Base-by-base conservation (phyloP, 2,329 filamentous ascomycete genomes). In the Ophiosphaerella korrae region DNA sequence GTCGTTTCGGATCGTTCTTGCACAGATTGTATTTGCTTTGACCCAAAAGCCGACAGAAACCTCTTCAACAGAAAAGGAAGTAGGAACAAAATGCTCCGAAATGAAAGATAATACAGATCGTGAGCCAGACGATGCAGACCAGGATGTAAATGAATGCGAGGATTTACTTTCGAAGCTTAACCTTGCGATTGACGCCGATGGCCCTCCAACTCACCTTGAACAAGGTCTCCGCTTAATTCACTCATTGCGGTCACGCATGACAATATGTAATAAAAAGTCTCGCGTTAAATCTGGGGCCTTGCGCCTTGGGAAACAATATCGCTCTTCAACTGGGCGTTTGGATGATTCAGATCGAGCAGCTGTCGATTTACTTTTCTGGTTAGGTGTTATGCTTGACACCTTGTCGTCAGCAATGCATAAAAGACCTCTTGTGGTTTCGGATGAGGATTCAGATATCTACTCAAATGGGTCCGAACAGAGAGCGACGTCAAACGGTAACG, bases 331-430 rank as follows among this genome's bases (percentile, higher is more conserved):
- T 5, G 59, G 62, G 26, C 52, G 53, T 5, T 57, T 75, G 11
- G 68, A 65, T 37, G 50, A 60, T 24, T 69, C 74, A 14, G 70
- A 79, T 64, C 68, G 70, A 14, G 70, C 76, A 9, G 84, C 83
- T 0, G 73, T 85, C 23, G 75, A 80, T 11, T 67, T 85, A 9
- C 60, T 85, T 2, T 84, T 81, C 59, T 85, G 83, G 83, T 70
- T 85, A 13, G 80, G 79, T 0, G 73, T 84, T 39, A 85, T 85
- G 82, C 81, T 83, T 41, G 82, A 85, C 58, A 84, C 82, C 0
- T 66, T 84, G 7, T 82, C 80, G 0, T 77, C 82, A 0, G 80
- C 81, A 1, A 82, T 85, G 74, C 75, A 80, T 43, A 72, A 77
- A 42, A 75, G 77, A 1, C 75, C 77, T 3, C 61, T 78, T 0